Evolutionary conservation across 139 green algal species (phyloP), one percentile per base, ranked within the genome.

Genomic region (Asterochloris erici): DNA sequence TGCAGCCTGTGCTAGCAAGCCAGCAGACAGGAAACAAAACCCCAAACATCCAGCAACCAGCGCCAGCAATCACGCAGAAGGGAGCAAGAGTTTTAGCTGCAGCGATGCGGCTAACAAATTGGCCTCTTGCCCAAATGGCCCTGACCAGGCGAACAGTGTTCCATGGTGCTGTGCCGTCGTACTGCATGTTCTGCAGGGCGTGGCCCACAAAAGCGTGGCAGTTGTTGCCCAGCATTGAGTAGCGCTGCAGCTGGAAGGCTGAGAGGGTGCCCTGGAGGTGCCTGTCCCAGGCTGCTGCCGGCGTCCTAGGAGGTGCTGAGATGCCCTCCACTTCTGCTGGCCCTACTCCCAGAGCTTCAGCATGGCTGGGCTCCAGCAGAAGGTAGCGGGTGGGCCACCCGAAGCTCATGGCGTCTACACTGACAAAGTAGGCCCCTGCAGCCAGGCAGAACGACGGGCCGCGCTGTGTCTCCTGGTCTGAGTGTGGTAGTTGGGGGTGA

Each of bases 151-250:
- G 54, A 11, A 86, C 88, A 24, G 84, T 86, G 68, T 82, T 83
- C 88, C 88, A 91, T 14, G 14, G 47, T 17, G 66, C 62, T 19
- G 47, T 27, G 21, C 68, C 77, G 6, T 76, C 68, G 70, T 89
- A 92, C 2, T 68, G n/a, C 54, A 87, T 63, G 14, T 81, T 24
- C 66, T 88, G 86, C 11, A 92, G 77, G 27, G 88, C 85, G 66
- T 85, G 75, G 24, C 79, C 78, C 47, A 90, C 89, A 84, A 90
- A 91, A 29, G 54, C 74, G 82, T 92, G 89, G 81, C 89, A 92
- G 69, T 92, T 92, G 68, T 86, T 76, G 23, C 27, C 61, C 15
- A 82, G 81, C 66, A 90, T 87, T 24, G 78, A 87, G 86, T 92
- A 92, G 47, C 80, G 81, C 16, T 75, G 64, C 62, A 81, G n/a